Percentiles rank a stretch among this genome's conserved stretches.
Conservation (phyloP, 208 protist species). For the Sergeia podlipaevii region DNA sequence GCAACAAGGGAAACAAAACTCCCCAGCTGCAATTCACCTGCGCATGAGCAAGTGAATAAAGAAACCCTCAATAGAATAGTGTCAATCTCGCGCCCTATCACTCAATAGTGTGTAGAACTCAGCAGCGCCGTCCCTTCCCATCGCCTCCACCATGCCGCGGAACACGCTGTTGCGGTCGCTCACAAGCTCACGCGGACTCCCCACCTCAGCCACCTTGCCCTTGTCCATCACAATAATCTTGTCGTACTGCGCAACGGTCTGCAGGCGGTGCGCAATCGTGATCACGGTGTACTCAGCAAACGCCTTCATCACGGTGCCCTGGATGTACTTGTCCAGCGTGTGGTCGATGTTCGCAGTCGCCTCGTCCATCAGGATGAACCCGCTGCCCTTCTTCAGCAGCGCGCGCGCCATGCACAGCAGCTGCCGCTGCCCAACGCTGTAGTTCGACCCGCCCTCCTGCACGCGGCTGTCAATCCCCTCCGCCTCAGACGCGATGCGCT, state of each 20-base stretch:
- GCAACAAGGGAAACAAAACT: too few relatives aligned
- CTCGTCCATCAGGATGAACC: constrained; percentile 85
- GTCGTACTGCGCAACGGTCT: constrained; percentile 68
- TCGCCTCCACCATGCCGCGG: constrained; percentile 30
- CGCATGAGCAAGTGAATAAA: too few relatives aligned
- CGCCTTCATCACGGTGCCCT: constrained; percentile 42
- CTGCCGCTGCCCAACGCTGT: constrained; percentile 76
- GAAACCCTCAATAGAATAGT: too few relatives aligned
- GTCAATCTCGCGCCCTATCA: too few relatives aligned
- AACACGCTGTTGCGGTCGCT: constrained; percentile 23
- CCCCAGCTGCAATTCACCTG: too few relatives aligned
- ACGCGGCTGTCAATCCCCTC: constrained; percentile 33
- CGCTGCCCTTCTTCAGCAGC: constrained; percentile 45
- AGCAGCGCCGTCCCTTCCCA: constrained; percentile 13
- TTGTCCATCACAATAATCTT: constrained; percentile 65
- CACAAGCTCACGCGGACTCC: constrained; percentile 49
- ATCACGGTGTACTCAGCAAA: constrained; percentile 76
- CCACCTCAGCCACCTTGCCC: constrained; percentile 50
- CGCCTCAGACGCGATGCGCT: constrained; percentile 17
- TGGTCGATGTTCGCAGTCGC: constrained; percentile 78
- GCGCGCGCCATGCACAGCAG: constrained; percentile 71
- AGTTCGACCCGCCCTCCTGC: constrained; percentile 60
- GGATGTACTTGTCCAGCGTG: constrained; percentile 49
- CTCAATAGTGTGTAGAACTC: constrained; percentile 27
- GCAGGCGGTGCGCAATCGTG: constrained; percentile 77